Evolutionary conservation across 805 yeast species (phyloP), one percentile per base, ranked within the genome.

Genomic region (Lachancea sp.): DNA sequence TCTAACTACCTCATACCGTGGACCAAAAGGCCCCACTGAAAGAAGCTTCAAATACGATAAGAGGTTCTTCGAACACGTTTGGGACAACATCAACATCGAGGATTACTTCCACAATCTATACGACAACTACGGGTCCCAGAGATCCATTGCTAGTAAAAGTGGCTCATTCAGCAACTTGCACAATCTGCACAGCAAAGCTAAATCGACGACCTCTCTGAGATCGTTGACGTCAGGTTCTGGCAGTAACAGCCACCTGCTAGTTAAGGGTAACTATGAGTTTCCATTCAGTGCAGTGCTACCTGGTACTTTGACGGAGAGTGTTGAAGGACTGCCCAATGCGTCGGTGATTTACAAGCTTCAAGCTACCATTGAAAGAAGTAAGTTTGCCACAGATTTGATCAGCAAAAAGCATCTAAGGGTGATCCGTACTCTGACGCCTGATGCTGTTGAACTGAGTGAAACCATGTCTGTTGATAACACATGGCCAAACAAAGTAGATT

Each of bases 401-500:
- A 73, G 89, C 15, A 81, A 78, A 54, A 85, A 81, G 63, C 88
- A 82, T 56, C 51, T 93, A 2, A 78, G 95, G 49, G 80, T 93
- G 9, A 78, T 93, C 10, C 75, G 99, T 56, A 91, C 98, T 0
- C 67, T 91, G 48, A 81, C 95, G 1, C 77, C 95, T 0, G 98
- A 91, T 62, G 77, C 95, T 1, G 76, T 85, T 3, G 98, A 93
- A 56, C 70, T 89, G 19, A 75, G 95, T 0, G 97, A 91, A 63
- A 87, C 98, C 0, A 85, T 90, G 55, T 86, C 95, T 0, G 95
- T 91, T 27, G 96, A 89, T 59, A 91, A 91, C 61, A 82, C 90
- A 1, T 91, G 98, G 98, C 97, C 98, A 2, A 71, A 80, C 38
- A 93, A 93, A 60, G 87, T 91, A 27, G 97, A 91, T 58, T 91